Conservation (phyloP, 441 rosid genomes). For the Breynia disticha region DNA sequence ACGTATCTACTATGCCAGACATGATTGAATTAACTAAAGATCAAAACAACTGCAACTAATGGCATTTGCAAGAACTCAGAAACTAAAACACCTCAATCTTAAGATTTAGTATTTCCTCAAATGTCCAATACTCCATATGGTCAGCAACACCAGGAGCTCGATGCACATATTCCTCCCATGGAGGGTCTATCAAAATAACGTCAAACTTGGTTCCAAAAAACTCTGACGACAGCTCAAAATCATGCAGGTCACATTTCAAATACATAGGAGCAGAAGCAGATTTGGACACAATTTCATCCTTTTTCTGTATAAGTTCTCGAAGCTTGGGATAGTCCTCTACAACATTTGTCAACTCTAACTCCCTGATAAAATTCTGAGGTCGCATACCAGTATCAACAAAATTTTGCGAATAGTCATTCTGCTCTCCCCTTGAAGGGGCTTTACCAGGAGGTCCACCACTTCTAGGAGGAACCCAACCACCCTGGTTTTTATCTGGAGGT, state of each 20-base stretch:
- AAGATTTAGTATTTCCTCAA: slow-evolving; percentile 84
- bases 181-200: slow-evolving; percentile 96
- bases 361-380: slow-evolving; percentile 97
- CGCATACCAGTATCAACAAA: slow-evolving; percentile 99
- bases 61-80: no score
- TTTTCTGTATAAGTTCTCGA: slow-evolving; percentile 98
- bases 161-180: slow-evolving; percentile 99
- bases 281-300: slow-evolving; percentile 90
- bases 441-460: slow-evolving; percentile 65
- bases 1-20: no score
- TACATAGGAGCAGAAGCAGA: slow-evolving; percentile 97
- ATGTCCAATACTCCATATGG: slow-evolving; percentile 96
- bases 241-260: slow-evolving; percentile 64
- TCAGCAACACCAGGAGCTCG: slow-evolving; percentile 98
- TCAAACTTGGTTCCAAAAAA: slow-evolving; percentile 94
- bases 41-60: slow-evolving; percentile 4
- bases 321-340: slow-evolving; percentile 99
- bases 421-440: slow-evolving; percentile 99
- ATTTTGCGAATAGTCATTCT: slow-evolving; percentile 98
- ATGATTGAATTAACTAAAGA: no score
- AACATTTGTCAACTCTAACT: slow-evolving; percentile 92
- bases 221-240: slow-evolving; percentile 86
- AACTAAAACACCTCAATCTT: slow-evolving; percentile 73
- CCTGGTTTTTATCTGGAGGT: slow-evolving; percentile 59
- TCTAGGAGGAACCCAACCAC: slow-evolving; percentile 88